Evolutionary conservation across 331 rosid species (phyloP).

Genomic region (Dryas integrifolia): DNA sequence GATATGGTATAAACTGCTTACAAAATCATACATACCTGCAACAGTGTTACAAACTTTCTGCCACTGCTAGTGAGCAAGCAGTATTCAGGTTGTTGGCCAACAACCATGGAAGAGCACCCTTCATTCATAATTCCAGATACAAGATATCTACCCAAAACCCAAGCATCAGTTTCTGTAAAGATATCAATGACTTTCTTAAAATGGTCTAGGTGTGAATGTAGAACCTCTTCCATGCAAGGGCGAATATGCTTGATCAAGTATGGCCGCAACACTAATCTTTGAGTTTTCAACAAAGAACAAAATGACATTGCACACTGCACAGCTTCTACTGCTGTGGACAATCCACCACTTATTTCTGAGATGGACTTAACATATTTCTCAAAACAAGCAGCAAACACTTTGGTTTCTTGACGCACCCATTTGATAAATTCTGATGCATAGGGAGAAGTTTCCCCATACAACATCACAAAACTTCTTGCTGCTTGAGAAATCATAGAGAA

Average conservation of each 20-base stretch:
- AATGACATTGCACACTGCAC: conserved; percentile 41
- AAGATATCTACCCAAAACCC: conserved; percentile 66
- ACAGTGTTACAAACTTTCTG: conserved; percentile 52
- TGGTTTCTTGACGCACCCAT: conserved; percentile 54
- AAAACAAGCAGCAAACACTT: conserved; percentile 43
- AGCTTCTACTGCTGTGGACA: conserved; percentile 45
- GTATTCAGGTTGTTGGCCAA: conserved; percentile 44
- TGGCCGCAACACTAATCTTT: conserved; percentile 42
- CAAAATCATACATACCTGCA: conserved; percentile 52
- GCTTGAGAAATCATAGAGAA: conserved; percentile 74
- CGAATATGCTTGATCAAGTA: conserved; percentile 43
- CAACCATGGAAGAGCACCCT: conserved; percentile 34
- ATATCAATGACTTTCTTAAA: conserved; percentile 53
- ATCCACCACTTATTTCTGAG: conserved; percentile 43
- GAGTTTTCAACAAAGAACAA: conserved; percentile 60
- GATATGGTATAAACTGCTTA: too few species aligned
- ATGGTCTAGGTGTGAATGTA: conserved; percentile 52
- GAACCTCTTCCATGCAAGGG: conserved; percentile 57
- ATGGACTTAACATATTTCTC: conserved; percentile 37
- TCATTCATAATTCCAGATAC: conserved; percentile 51
- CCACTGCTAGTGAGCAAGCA: conserved; percentile 69
- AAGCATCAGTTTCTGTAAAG: conserved; percentile 56
- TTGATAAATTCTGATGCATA: conserved; percentile 45
- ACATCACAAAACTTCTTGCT: conserved; percentile 47
- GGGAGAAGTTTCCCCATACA: conserved; percentile 54